A percentile compares a stretch with the other conserved stretches of the same genome.
Evolutionary conservation across 805 yeast species (phyloP).

Genomic region (Teunomyces gatunensis): DNA sequence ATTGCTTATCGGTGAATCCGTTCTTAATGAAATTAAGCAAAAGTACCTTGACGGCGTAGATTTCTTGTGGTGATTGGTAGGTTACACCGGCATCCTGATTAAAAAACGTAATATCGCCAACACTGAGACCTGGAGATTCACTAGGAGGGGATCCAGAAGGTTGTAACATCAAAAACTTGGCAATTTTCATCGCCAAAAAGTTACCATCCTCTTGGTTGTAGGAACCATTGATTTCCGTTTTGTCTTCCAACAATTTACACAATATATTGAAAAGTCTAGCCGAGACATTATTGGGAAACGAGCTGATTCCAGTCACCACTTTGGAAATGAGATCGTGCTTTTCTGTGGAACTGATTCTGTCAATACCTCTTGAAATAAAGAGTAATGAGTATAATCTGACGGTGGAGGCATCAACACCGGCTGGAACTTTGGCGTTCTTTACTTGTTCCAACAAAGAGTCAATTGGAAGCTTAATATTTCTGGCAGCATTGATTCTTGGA

Average conservation of each 20-base stretch:
- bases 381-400: constrained; percentile 63
- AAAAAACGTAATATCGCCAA: constrained; percentile 56
- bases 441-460: constrained; percentile 63
- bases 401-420: constrained; percentile 41
- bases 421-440: constrained; percentile 48
- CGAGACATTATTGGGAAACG: constrained; percentile 30
- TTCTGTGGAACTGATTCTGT: constrained; percentile 43
- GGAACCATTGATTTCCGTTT: not conserved
- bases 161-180: constrained; percentile 55
- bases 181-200: constrained; percentile 47
- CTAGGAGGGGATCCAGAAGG: constrained; percentile 36
- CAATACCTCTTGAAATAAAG: constrained; percentile 67
- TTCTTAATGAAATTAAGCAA: constrained; percentile 38
- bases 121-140: constrained; percentile 62
- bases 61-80: constrained; percentile 45
- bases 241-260: constrained; percentile 39
- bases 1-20: constrained; percentile 36
- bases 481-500: constrained; percentile 60
- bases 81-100: constrained; percentile 67
- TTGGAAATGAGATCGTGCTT: constrained; percentile 45
- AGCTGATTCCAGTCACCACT: constrained; percentile 46
- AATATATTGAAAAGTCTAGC: constrained; percentile 64
- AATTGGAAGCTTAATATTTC: constrained; percentile 59
- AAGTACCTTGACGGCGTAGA: constrained; percentile 30
- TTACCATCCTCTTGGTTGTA: constrained; percentile 28